Base-by-base conservation (phyloP, 257 asterid genomes). In the Solanum piurae region DNA sequence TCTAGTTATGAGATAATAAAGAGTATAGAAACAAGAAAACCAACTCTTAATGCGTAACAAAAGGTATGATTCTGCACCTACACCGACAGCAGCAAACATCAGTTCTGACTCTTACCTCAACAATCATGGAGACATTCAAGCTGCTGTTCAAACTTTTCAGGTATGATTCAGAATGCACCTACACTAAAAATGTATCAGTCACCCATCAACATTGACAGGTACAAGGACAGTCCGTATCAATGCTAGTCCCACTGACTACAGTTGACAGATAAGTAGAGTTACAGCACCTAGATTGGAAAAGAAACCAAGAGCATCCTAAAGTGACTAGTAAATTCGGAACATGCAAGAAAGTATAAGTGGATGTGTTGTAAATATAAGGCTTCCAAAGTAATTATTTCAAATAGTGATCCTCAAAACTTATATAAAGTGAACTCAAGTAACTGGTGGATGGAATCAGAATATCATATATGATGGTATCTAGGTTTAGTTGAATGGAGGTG, bases 161-260 rank as follows among this genome's bases (percentile, higher is more conserved):
- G 93, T 95, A 95, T 31, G 94, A 87, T 77, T 95, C 94, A 14
- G 98, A 91, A 92, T 97, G 99, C 89, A 97, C 99, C 99, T 97
- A 94, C 18, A 80, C 68, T 42, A 80, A 2, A 80, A 80, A 80
- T 49, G 85, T 44, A 27, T 29, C 10, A 80, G 68, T 46, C 29
- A 80, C 38, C 68, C 68, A 37, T 80, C 85, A 46, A 80, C 27
- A 9, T 80, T 18, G 69, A 0, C 34, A 80, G 40, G 75, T 44
- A 72, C 60, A 38, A 74, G 40, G 40, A 7, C 37, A 1, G 74
- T 33, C 85, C 18, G 21, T 31, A 29, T 14, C 27, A 80, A 46
- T 46, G 85, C 85, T 29, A 46, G 69, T 16, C 40, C 8, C 38
- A 80, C 37, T 5, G 68, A 49, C 85, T 80, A 80, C 64, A 25